Evolutionary conservation across 2,329 filamentous ascomycete genomes (phyloP).

Genomic region (Colletotrichum spinosum): DNA sequence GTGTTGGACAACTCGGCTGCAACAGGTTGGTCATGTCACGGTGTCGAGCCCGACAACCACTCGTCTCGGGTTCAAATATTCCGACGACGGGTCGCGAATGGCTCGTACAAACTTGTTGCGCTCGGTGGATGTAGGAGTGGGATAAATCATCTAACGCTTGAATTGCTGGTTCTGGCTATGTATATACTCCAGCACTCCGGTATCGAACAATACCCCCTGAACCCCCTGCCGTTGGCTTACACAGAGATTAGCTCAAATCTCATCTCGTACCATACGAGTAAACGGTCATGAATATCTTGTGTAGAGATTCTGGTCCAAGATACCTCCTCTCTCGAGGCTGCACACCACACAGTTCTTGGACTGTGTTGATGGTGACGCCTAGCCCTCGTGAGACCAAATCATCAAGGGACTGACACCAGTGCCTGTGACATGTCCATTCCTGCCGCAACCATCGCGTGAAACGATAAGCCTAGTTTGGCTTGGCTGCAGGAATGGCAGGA

Average conservation of each 20-base stretch:
- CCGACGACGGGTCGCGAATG: background rate
- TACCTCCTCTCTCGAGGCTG: background rate
- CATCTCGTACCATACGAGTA: background rate
- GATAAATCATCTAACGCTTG: conserved; percentile 18
- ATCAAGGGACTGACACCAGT: conserved; percentile 25
- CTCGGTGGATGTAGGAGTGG: background rate
- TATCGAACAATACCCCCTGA: conserved; percentile 2
- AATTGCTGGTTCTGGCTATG: conserved; percentile 21
- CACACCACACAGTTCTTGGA: background rate
- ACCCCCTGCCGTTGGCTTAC: background rate
- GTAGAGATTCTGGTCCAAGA: no score
- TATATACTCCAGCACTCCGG: conserved; percentile 21
- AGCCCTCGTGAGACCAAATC: conserved; percentile 8
- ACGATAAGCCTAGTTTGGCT: conserved; percentile 19
- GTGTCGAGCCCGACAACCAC: background rate
- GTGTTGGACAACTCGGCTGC: background rate
- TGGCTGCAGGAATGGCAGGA: conserved; percentile 21
- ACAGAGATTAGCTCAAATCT: background rate
- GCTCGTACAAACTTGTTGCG: background rate
- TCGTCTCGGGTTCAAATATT: background rate
- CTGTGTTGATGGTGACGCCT: background rate
- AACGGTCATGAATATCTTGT: no score
- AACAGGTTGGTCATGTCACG: background rate
- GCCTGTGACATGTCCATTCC: conserved; percentile 18
- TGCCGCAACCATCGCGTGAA: background rate